Percentiles rank a stretch among this genome's conserved stretches.
These are phyloP conservation scores for Endogone sp. DNA, from an alignment of 192 early-diverging fungal genomes.

Conservation along the genomic window DNA sequence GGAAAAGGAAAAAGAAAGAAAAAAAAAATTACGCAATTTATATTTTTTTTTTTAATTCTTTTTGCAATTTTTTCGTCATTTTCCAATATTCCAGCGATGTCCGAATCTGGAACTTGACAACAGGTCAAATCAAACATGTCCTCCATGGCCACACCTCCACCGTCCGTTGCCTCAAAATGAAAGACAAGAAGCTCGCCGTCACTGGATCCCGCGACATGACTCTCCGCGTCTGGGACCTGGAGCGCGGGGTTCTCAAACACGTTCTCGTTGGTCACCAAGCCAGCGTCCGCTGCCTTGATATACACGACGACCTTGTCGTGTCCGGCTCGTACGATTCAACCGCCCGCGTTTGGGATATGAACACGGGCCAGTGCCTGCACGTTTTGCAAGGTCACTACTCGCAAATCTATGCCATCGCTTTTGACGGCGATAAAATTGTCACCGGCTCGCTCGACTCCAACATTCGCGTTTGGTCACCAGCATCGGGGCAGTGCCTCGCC, in stretches of 20 bases:
- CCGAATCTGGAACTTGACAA: constrained; percentile 93
- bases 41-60: no score
- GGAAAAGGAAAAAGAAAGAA: background rate
- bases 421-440: constrained; percentile 78
- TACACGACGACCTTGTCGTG: constrained; percentile 75
- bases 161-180: constrained; percentile 91
- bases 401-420: constrained; percentile 94
- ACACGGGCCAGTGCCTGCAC: constrained; percentile 68
- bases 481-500: constrained; percentile 73
- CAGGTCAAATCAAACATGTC: constrained; percentile 80
- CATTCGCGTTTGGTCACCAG: constrained; percentile 88
- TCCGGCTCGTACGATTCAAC: constrained; percentile 93
- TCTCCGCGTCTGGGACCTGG: constrained; percentile 87
- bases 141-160: constrained; percentile 95
- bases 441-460: constrained; percentile 91
- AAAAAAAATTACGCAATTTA: no score
- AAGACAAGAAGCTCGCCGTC: constrained; percentile 65
- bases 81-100: constrained; percentile 58
- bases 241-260: constrained; percentile 63
- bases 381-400: constrained; percentile 82
- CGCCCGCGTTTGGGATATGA: constrained; percentile 87
- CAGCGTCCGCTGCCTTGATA: constrained; percentile 91
- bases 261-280: constrained; percentile 81
- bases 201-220: constrained; percentile 94
- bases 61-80: constrained; percentile 4